Base-by-base conservation (phyloP, 371 early-diverging fungal species). In the Funneliformis caledonium region DNA sequence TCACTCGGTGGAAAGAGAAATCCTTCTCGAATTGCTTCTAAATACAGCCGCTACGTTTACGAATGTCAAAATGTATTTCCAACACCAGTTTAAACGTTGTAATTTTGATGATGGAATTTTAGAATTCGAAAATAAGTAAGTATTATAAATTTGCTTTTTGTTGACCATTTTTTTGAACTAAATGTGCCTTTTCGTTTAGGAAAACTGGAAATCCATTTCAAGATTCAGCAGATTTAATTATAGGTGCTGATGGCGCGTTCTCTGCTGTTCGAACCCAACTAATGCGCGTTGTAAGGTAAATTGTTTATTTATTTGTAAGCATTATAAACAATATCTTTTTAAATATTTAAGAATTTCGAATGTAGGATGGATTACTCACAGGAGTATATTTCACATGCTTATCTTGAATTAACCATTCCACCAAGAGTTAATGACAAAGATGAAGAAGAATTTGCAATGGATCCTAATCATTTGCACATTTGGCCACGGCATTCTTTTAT, bases 241-340 rank as follows among this genome's bases (percentile, higher is more conserved):
- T 99, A 16, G 99, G 99, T 22, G 94, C 96, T n/a, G 99, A 99
- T 86, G 99, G 99, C 48, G 97, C 96, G 7, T 95, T 93, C 84
- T 96, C 97, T 22, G 83, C 89, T 9, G 93, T 93, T 52, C 90
- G 98, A 65, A 88, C 86, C 65, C 92, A 94, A 80, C 87, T 96
- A 82, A 92, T 95, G 93, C 89, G 93, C 47, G 82, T 86, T 64
- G 87, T 88, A 70, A 87, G 92, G 93, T 92, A 88, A 33, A 37
- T 37, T 37, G 3, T 37, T 37, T 37, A 37, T 37, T 37, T 37
- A 37, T 37, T 37, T 37, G 37, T 37, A 37, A 37, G 37, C 1
- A 37, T 2, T 37, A 37, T 37, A 37, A 37, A 37, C 37, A 3
- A 37, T 37, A 37, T 37, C 1, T 52, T n/a, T 26, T 26, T 50